These are phyloP conservation scores for Auricularia heimuer DNA, from an alignment of 768 basidiomycete species.

Conservation along the genomic window DNA sequence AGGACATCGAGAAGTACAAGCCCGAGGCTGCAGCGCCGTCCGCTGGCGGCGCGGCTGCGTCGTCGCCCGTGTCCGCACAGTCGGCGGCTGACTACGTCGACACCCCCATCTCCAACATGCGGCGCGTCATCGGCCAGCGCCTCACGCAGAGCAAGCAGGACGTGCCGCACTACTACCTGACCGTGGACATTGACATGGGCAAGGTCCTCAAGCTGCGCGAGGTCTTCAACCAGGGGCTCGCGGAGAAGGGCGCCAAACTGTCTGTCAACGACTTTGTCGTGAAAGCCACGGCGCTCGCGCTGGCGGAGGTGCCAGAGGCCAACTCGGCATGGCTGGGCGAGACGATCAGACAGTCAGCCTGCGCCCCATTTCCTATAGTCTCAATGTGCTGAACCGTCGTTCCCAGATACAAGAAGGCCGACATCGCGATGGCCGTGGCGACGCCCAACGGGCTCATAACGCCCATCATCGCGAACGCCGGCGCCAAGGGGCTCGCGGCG, in stretches of 20 bases:
- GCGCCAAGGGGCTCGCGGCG: slow-evolving; percentile 81
- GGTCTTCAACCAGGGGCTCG: slow-evolving; percentile 86
- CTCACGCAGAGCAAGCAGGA: slow-evolving; percentile 90
- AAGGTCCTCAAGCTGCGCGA: slow-evolving; percentile 87
- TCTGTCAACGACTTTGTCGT: slow-evolving; percentile 98
- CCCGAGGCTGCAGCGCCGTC: slow-evolving; percentile 21
- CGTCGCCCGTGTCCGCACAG: slow-evolving; percentile 34
- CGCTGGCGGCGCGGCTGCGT: slow-evolving; percentile 31
- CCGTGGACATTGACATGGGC: slow-evolving; percentile 93
- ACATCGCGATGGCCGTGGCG: slow-evolving; percentile 94
- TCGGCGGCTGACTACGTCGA: slow-evolving; percentile 64
- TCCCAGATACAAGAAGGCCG: slow-evolving; percentile 84
- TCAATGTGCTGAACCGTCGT: neutral
- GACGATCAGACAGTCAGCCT: slow-evolving; percentile 79
- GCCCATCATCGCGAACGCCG: slow-evolving; percentile 90
- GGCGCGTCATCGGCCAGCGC: slow-evolving; percentile 83
- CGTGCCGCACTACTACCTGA: slow-evolving; percentile 95
- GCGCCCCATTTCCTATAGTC: neutral
- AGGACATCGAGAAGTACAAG: slow-evolving; percentile 89
- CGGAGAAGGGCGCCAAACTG: slow-evolving; percentile 79
- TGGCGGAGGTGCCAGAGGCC: slow-evolving; percentile 91
- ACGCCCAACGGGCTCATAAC: slow-evolving; percentile 95
- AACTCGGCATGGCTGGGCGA: slow-evolving; percentile 98
- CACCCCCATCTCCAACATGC: slow-evolving; percentile 87
- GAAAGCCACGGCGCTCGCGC: slow-evolving; percentile 85